Percentiles rank a stretch among this genome's conserved stretches.
Evolutionary conservation across 768 basidiomycete genomes (phyloP).

Genomic region (Rhizopogon sp.): DNA sequence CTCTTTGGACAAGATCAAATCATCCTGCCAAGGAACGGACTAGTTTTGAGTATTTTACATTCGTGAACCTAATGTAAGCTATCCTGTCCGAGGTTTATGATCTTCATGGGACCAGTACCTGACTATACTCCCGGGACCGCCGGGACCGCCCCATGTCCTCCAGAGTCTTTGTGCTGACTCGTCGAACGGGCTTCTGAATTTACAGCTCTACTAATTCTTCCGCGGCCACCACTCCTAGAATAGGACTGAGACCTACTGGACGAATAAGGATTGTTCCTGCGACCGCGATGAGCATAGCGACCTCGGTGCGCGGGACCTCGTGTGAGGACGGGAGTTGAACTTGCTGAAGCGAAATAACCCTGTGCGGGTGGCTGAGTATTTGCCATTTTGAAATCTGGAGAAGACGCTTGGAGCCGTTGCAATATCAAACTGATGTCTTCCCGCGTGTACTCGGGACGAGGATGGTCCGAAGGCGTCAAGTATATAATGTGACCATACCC

Average conservation of each 20-base stretch:
- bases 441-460: conserved; percentile 42
- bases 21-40: not conserved
- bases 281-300: conserved; percentile 12
- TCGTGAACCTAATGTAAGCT: not conserved
- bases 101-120: conserved; percentile 1
- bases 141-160: not conserved
- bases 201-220: not conserved
- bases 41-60: not conserved
- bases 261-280: not conserved
- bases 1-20: not conserved
- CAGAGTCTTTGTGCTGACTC: not conserved
- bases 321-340: conserved; percentile 12
- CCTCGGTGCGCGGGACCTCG: conserved; percentile 14
- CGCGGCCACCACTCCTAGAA: not conserved
- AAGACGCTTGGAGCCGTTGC: conserved; percentile 35
- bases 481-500: conserved; percentile 57
- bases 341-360: conserved; percentile 6
- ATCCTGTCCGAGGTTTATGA: not conserved
- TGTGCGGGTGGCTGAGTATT: conserved; percentile 4
- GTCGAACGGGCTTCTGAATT: not conserved
- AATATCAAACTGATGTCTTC: conserved; percentile 50
- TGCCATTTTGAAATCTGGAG: conserved; percentile 11
- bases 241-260: not conserved
- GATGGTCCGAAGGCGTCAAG: conserved; percentile 32
- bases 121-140: not conserved